Evolutionary conservation across 1,284 basidiomycete genomes (phyloP).

Genomic region (Ganoderma lucidum): DNA sequence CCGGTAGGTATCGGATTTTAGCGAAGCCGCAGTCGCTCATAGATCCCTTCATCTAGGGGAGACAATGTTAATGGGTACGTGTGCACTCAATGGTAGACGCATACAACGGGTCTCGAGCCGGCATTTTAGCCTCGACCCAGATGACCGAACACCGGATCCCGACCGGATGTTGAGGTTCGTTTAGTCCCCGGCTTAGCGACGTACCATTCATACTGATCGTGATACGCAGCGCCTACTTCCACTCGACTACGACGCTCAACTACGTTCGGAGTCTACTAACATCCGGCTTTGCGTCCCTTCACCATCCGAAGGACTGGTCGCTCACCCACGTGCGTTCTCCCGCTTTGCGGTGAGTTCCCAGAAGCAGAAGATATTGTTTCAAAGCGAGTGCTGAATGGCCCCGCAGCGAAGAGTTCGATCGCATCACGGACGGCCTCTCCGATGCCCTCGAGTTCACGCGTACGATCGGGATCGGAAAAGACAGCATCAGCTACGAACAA

Average conservation of each 20-base stretch:
- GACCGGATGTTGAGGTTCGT: constrained; percentile 80
- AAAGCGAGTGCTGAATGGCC: not conserved
- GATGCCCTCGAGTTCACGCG: constrained; percentile 95
- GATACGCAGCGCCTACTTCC: constrained; percentile 88
- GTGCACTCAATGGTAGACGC: not conserved
- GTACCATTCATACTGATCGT: not conserved
- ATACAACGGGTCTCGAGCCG: not conserved
- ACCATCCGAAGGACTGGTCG: constrained; percentile 94
- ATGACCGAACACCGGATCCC: constrained; percentile 89
- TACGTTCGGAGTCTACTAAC: constrained; percentile 89
- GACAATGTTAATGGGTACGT: constrained; percentile 93
- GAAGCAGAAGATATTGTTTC: constrained; percentile 11
- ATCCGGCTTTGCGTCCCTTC: constrained; percentile 91
- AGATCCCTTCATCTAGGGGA: constrained; percentile 61
- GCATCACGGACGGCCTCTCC: constrained; percentile 84
- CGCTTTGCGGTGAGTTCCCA: constrained; percentile 62
- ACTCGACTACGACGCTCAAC: constrained; percentile 94
- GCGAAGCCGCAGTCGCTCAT: not conserved
- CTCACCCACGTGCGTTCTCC: constrained; percentile 90
- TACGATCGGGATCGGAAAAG: constrained; percentile 79
- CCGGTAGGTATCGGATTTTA: constrained; percentile 55
- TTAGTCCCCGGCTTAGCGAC: not conserved
- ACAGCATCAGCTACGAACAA: constrained; percentile 64
- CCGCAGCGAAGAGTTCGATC: constrained; percentile 80
- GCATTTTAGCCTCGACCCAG: constrained; percentile 61